These are phyloP conservation scores for Basipetospora chlamydospora DNA, from an alignment of 2,329 filamentous ascomycete genomes.

Conservation along the genomic window DNA sequence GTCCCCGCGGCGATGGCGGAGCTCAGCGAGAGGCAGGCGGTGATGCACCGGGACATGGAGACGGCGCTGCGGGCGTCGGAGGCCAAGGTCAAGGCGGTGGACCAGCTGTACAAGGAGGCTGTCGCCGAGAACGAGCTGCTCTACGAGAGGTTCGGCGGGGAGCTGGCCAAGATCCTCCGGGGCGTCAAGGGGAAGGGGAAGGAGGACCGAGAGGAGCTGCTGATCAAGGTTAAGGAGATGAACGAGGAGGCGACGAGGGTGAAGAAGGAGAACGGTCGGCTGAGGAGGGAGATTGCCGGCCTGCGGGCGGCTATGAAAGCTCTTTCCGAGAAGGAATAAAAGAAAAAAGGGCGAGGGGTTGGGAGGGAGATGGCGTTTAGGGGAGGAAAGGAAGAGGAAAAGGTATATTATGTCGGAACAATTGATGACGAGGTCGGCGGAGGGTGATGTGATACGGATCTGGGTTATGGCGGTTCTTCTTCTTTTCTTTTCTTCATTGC, in stretches of 20 bases:
- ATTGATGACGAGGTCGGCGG: no score
- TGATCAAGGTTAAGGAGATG: conserved; percentile 54
- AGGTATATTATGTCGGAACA: background rate
- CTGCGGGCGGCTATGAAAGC: conserved; percentile 41
- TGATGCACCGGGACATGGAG: conserved; percentile 57
- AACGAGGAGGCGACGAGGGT: conserved; percentile 63
- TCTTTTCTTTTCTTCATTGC: no score
- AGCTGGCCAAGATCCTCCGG: conserved; percentile 68
- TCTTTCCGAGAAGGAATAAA: background rate
- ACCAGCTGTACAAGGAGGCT: conserved; percentile 77
- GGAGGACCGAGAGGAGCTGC: conserved; percentile 66
- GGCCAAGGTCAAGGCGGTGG: conserved; percentile 64
- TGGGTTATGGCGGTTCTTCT: no score
- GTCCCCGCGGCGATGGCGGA: conserved; percentile 46
- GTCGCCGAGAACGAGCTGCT: conserved; percentile 85
- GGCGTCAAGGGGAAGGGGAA: conserved; percentile 58
- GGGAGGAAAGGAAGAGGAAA: background rate
- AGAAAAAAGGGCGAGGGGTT: no score
- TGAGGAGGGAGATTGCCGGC: conserved; percentile 72
- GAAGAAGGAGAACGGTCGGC: conserved; percentile 71
- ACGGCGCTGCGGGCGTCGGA: conserved; percentile 59
- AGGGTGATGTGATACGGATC: no score
- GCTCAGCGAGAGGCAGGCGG: conserved; percentile 43
- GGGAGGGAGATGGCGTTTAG: no score
- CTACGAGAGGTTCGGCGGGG: conserved; percentile 85